Evolutionary conservation across 768 basidiomycete genomes (phyloP).

Genomic region (Amanita phalloides): DNA sequence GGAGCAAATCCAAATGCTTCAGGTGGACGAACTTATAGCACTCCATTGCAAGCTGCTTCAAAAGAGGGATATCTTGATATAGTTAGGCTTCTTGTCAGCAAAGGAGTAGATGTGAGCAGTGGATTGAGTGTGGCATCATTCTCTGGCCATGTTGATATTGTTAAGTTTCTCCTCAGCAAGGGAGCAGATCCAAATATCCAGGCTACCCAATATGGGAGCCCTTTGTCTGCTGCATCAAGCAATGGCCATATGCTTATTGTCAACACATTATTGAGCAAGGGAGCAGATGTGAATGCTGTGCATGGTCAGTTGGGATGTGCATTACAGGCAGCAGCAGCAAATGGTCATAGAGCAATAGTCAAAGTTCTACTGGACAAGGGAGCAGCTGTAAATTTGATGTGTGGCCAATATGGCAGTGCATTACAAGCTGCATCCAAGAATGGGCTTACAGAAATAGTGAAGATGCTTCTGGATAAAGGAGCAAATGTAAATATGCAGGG

Average conservation of each 20-base stretch:
- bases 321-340: not conserved
- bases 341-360: not conserved
- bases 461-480: not conserved
- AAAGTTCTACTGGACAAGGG: not conserved
- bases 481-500: not conserved
- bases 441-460: not conserved
- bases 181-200: not conserved
- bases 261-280: not conserved
- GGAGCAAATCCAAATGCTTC: not conserved
- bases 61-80: not conserved
- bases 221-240: not conserved
- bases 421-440: not conserved
- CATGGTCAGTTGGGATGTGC: not conserved
- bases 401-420: not conserved
- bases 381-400: not conserved
- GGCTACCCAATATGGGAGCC: too few relatives aligned
- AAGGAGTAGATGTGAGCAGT: not conserved
- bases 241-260: not conserved
- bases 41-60: not conserved
- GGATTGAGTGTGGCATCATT: not conserved
- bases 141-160: not conserved
- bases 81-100: not conserved
- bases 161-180: not conserved
- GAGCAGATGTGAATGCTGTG: not conserved
- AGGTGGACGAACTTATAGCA: too few relatives aligned